phyloP scores from a whole-genome alignment of 2,329 filamentous ascomycete species.

The Stachybotrys chartarum region DNA sequence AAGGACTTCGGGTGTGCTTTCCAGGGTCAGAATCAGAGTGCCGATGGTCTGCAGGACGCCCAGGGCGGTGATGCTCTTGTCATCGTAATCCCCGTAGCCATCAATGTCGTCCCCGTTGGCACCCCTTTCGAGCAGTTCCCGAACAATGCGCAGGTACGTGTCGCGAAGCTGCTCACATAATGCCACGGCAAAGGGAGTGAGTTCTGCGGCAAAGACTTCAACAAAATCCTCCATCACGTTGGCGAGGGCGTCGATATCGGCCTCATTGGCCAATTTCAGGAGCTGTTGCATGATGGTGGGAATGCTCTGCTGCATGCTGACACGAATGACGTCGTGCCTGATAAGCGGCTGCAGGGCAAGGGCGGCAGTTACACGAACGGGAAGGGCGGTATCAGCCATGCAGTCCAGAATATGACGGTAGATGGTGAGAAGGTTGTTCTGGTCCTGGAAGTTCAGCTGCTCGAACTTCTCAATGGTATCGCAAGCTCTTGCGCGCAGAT shows the following conservation, averaged over 20 bases:
- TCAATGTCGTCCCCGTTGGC: conserved; percentile 70
- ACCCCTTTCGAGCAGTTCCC: conserved; percentile 81
- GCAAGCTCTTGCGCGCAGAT: conserved; percentile 87
- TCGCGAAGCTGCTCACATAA: conserved; percentile 93
- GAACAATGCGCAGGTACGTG: conserved; percentile 89
- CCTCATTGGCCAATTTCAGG: conserved; percentile 93
- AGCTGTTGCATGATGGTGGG: conserved; percentile 99
- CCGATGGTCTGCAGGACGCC: conserved; percentile 97
- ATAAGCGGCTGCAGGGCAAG: conserved; percentile 93
- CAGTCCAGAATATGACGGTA: conserved; percentile 96
- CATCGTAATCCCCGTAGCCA: conserved; percentile 86
- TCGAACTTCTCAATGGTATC: conserved; percentile 98
- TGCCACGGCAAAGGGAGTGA: conserved; percentile 94
- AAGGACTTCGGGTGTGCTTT: conserved; percentile 94
- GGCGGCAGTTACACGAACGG: conserved; percentile 88
- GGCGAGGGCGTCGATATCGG: conserved; percentile 91
- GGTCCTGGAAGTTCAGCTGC: conserved; percentile 92
- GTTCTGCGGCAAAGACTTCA: conserved; percentile 93
- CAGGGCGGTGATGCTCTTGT: conserved; percentile 96
- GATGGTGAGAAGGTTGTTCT: conserved; percentile 90
- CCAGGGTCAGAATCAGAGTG: conserved; percentile 89
- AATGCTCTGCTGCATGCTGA: conserved; percentile 95
- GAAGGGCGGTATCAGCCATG: conserved; percentile 90
- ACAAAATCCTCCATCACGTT: conserved; percentile 99
- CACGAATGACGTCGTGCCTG: conserved; percentile 86